phyloP scores from a whole-genome alignment of 805 yeast genomes.

The Yarrowia porcina region DNA sequence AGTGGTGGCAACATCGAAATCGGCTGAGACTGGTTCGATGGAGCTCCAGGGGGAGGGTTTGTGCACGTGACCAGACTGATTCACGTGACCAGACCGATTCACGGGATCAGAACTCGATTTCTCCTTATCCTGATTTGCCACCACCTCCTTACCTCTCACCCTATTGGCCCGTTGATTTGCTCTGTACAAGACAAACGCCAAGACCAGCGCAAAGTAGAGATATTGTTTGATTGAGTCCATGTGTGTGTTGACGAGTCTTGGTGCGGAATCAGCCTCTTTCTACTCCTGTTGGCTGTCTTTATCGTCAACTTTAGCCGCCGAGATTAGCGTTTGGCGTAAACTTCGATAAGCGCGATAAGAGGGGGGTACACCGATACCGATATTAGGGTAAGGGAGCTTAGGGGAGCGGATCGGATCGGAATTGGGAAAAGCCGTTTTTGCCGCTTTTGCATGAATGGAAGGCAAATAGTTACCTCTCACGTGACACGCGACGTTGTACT shows the following conservation, averaged over 20 bases:
- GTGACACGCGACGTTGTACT: too few relatives aligned
- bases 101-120: neutral
- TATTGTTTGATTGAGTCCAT: neutral
- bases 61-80: neutral
- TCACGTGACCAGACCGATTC: neutral
- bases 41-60: neutral
- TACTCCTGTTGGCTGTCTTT: neutral
- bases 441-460: too few relatives aligned
- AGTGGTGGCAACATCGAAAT: neutral
- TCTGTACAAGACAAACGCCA: neutral
- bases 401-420: too few relatives aligned
- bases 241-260: neutral
- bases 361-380: too few relatives aligned
- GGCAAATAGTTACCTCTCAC: too few relatives aligned
- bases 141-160: neutral
- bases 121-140: too few relatives aligned
- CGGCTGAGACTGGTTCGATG: neutral
- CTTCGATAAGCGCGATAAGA: too few relatives aligned
- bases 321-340: too few relatives aligned
- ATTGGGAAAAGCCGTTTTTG: too few relatives aligned
- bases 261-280: too few relatives aligned
- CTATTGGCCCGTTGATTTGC: neutral
- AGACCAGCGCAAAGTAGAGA: neutral
- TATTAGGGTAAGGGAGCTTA: too few relatives aligned
- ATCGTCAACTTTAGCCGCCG: neutral